Evolutionary conservation across 2,329 filamentous ascomycete species (phyloP).

Genomic region (Hymenoscyphus scutula): DNA sequence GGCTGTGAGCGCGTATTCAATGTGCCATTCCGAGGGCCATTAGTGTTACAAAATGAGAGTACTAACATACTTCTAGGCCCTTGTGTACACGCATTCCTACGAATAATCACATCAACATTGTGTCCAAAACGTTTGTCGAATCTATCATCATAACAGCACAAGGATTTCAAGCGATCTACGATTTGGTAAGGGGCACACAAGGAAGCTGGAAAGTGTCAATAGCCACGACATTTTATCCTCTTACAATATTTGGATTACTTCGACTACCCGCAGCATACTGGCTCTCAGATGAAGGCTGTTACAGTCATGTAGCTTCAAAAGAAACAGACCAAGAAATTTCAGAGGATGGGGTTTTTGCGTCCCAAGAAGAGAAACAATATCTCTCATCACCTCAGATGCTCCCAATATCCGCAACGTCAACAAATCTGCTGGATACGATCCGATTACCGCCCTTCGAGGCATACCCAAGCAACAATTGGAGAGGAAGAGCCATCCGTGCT

Average conservation of each 20-base stretch:
- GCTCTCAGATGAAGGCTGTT: conserved; percentile 10
- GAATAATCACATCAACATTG: neutral
- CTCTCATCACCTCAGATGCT: neutral
- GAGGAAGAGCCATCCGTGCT: neutral
- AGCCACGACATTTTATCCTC: conserved; percentile 4
- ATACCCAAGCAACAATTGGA: neutral
- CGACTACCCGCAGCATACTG: conserved; percentile 8
- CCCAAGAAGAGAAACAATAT: neutral
- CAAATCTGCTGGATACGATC: too few species aligned
- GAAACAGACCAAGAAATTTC: neutral
- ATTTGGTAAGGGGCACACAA: neutral
- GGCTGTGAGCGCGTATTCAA: too few species aligned
- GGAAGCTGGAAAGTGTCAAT: neutral
- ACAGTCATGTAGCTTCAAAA: neutral
- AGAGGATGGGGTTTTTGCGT: neutral
- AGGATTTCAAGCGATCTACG: conserved; percentile 6
- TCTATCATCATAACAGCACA: conserved; percentile 5
- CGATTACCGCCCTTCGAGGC: too few species aligned
- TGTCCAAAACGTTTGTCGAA: neutral
- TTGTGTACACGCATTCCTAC: neutral
- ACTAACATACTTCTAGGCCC: too few species aligned
- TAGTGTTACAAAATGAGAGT: too few species aligned
- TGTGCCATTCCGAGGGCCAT: too few species aligned
- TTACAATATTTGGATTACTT: conserved; percentile 6
- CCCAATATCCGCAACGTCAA: neutral